Evolutionary conservation across 129 eudicot species (phyloP).

Genomic region (Lactuca saligna): DNA sequence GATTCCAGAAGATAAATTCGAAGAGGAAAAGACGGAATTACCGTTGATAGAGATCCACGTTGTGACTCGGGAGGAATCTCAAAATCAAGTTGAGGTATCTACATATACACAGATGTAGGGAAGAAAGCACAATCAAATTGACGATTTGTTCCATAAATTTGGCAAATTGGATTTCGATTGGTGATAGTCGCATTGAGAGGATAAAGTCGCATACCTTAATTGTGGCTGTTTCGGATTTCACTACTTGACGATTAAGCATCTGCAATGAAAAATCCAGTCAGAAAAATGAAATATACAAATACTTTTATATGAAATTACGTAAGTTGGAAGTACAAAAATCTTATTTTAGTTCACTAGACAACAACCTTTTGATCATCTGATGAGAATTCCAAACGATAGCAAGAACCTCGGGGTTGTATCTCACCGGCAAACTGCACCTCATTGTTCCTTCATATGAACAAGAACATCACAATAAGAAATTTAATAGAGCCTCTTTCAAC

Average conservation of each 20-base stretch:
- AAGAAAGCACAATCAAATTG: slow-evolving; percentile 12
- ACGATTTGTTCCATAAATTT: background rate
- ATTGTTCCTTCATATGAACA: slow-evolving; percentile 58
- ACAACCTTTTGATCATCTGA: slow-evolving; percentile 82
- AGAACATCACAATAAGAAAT: background rate
- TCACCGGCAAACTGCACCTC: slow-evolving; percentile 97
- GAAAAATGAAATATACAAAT: slow-evolving; percentile 3
- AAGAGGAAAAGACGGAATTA: slow-evolving; percentile 30
- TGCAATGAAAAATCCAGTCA: slow-evolving; percentile 37
- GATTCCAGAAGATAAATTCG: background rate
- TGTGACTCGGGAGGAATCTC: slow-evolving; percentile 99
- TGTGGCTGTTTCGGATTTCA: slow-evolving; percentile 88
- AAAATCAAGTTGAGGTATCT: slow-evolving; percentile 93
- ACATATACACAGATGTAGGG: slow-evolving; percentile 16
- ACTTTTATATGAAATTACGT: background rate
- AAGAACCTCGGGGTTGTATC: slow-evolving; percentile 82
- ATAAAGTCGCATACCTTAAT: slow-evolving; percentile 59
- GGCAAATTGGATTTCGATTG: slow-evolving; percentile 7
- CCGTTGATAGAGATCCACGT: slow-evolving; percentile 93
- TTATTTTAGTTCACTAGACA: slow-evolving; percentile 15
- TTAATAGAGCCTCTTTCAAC: background rate
- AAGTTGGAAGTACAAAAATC: slow-evolving; percentile 8
- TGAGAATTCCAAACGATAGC: slow-evolving; percentile 50
- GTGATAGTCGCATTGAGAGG: background rate
- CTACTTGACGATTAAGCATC: slow-evolving; percentile 92